phyloP scores from a whole-genome alignment of 202 grass and related monocot species.

The Bolboschoenoplectus hybrid region DNA sequence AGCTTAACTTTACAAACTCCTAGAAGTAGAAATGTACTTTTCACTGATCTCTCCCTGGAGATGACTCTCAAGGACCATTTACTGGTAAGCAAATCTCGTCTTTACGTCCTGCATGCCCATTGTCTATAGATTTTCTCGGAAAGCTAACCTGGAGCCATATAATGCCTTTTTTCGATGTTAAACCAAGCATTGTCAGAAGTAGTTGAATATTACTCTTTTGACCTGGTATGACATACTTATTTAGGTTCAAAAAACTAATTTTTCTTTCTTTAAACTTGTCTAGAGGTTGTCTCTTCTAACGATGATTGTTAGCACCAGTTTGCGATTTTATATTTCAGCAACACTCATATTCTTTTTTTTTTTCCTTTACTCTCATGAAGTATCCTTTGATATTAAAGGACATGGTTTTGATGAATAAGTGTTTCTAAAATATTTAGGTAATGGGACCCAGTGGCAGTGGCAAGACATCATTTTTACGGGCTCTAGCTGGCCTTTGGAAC shows the following conservation, averaged over 20 bases:
- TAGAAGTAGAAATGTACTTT: slow-evolving; percentile 71
- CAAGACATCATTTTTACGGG: slow-evolving; percentile 91
- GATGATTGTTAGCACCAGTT: not conserved
- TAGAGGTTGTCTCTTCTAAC: slow-evolving; percentile 1
- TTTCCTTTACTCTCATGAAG: slow-evolving; percentile 17
- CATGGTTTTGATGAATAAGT: not conserved
- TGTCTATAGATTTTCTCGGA: slow-evolving; percentile 36
- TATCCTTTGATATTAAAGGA: slow-evolving; percentile 7
- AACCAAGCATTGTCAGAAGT: not conserved
- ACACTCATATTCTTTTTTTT: slow-evolving; percentile 21
- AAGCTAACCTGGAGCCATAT: not conserved
- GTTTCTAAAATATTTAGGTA: slow-evolving; percentile 52
- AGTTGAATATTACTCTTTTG: slow-evolving; percentile 1
- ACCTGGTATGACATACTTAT: not conserved
- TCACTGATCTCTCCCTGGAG: slow-evolving; percentile 69
- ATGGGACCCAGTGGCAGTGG: slow-evolving; percentile 98
- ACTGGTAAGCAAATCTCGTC: slow-evolving; percentile 49
- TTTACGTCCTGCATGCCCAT: not conserved
- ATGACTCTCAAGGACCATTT: slow-evolving; percentile 82
- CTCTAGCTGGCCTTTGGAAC: slow-evolving; percentile 90
- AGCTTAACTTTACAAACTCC: slow-evolving; percentile 90
- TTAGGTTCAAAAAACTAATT: not conserved
- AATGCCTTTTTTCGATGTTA: not conserved
- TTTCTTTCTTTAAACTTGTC: not conserved
- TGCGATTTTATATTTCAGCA: not conserved